Evolutionary conservation across 2,329 filamentous ascomycete genomes (phyloP).

Genomic region (Nemania abortiva): DNA sequence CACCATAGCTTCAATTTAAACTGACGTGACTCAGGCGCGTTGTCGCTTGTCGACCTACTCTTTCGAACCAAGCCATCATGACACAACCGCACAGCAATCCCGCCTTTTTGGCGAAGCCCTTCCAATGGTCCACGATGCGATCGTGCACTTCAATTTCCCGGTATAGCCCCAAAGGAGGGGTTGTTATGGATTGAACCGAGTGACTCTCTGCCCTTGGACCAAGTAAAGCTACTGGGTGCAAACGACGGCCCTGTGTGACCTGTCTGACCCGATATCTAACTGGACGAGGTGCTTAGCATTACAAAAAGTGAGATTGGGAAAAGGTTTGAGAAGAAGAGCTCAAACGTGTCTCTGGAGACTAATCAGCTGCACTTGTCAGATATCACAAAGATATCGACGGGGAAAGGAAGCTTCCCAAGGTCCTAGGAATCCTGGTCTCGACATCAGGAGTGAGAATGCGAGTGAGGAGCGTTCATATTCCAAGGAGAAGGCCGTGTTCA

Average conservation of each 20-base stretch:
- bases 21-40: slow-evolving; percentile 37
- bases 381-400: slow-evolving; percentile 16
- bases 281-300: slow-evolving; percentile 29
- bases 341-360: slow-evolving; percentile 3
- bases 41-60: slow-evolving; percentile 35
- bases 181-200: slow-evolving; percentile 56
- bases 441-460: slow-evolving; percentile 26
- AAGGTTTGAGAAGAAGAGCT: slow-evolving; percentile 3
- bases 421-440: slow-evolving; percentile 11
- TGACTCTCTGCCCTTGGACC: slow-evolving; percentile 44
- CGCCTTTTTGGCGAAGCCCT: slow-evolving; percentile 40
- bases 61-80: slow-evolving; percentile 43
- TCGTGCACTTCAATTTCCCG: slow-evolving; percentile 35
- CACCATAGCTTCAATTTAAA: slow-evolving; percentile 31
- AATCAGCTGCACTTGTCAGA: neutral
- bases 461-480: slow-evolving; percentile 19
- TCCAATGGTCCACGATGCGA: slow-evolving; percentile 42
- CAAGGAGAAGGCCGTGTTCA: slow-evolving; percentile 20
- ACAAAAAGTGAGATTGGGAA: slow-evolving; percentile 5
- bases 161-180: slow-evolving; percentile 67
- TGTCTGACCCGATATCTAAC: slow-evolving; percentile 31
- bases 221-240: slow-evolving; percentile 39
- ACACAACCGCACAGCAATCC: slow-evolving; percentile 32
- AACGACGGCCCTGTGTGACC: slow-evolving; percentile 29
- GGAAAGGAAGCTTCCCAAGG: neutral